phyloP scores from a whole-genome alignment of 192 early-diverging fungal genomes.

The Lunasporangiospora selenospora region DNA sequence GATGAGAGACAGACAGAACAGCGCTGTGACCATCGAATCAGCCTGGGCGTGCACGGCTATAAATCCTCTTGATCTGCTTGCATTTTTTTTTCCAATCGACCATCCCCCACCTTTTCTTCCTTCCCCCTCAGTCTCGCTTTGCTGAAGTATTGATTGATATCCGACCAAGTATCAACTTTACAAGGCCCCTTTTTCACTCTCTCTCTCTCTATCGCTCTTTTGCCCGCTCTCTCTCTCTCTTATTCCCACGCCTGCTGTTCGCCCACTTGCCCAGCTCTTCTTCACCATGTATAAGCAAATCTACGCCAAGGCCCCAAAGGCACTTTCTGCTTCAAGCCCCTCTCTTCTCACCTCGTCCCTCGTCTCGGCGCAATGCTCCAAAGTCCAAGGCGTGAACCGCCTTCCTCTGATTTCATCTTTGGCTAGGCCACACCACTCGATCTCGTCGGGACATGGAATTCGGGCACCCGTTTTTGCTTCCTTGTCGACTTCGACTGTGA shows the following conservation, averaged over 20 bases:
- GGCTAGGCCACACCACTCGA: constrained; percentile 38
- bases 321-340: constrained; percentile 26
- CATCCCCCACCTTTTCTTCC: constrained; percentile 3
- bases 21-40: too few relatives aligned
- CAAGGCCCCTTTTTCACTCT: constrained; percentile 5
- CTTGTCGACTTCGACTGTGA: constrained; percentile 5
- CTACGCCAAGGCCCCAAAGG: constrained; percentile 39
- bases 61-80: too few relatives aligned
- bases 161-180: constrained; percentile 53
- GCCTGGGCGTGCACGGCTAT: too few relatives aligned
- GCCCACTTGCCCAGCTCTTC: constrained; percentile 1
- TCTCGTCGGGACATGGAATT: not conserved
- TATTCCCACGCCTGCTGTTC: not conserved
- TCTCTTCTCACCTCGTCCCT: constrained; percentile 38
- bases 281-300: constrained; percentile 40
- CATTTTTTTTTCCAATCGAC: not conserved
- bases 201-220: not conserved
- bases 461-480: constrained; percentile 24
- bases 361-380: constrained; percentile 24
- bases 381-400: too few relatives aligned
- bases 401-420: constrained; percentile 23
- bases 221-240: not conserved
- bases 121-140: too few relatives aligned
- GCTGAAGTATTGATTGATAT: constrained; percentile 50
- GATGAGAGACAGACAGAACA: too few relatives aligned